phyloP scores from a whole-genome alignment of 2,329 filamentous ascomycete genomes.

The Curvularia lunata region DNA sequence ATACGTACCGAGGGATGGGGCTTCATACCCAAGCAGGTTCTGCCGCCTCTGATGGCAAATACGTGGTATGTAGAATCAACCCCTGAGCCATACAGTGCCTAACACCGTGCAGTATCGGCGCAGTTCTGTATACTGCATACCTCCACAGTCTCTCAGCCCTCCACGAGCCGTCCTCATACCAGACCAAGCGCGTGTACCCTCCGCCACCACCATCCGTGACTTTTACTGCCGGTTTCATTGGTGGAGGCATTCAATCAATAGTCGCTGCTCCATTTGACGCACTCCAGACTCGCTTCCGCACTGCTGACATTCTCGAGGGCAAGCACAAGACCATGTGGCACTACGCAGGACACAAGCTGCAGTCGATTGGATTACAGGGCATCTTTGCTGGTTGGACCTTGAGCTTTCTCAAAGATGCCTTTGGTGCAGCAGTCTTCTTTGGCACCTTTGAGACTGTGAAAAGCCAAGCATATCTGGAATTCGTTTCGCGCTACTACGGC shows the following conservation, averaged over 20 bases:
- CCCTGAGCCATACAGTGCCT: not conserved
- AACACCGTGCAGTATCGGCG: constrained; percentile 62
- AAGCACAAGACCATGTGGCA: constrained; percentile 73
- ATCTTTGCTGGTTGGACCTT: constrained; percentile 77
- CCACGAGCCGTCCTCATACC: constrained; percentile 68
- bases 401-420: constrained; percentile 71
- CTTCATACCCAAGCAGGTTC: constrained; percentile 76
- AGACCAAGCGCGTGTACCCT: constrained; percentile 70
- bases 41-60: constrained; percentile 77
- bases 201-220: constrained; percentile 69
- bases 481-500: constrained; percentile 72
- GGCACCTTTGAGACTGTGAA: constrained; percentile 78
- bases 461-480: constrained; percentile 73
- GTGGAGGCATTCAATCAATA: constrained; percentile 72
- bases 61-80: constrained; percentile 57
- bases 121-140: constrained; percentile 77
- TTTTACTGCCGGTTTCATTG: constrained; percentile 72
- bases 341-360: constrained; percentile 70
- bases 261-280: constrained; percentile 78
- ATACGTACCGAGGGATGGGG: constrained; percentile 74
- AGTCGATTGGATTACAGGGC: constrained; percentile 74
- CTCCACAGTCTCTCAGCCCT: constrained; percentile 70
- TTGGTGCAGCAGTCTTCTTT: constrained; percentile 76
- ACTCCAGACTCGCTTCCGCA: constrained; percentile 74
- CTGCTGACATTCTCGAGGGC: constrained; percentile 64